Evolutionary conservation across 345 rosid genomes (phyloP), one percentile per base, ranked within the genome.

Genomic region (Bretschneidera sinensis): DNA sequence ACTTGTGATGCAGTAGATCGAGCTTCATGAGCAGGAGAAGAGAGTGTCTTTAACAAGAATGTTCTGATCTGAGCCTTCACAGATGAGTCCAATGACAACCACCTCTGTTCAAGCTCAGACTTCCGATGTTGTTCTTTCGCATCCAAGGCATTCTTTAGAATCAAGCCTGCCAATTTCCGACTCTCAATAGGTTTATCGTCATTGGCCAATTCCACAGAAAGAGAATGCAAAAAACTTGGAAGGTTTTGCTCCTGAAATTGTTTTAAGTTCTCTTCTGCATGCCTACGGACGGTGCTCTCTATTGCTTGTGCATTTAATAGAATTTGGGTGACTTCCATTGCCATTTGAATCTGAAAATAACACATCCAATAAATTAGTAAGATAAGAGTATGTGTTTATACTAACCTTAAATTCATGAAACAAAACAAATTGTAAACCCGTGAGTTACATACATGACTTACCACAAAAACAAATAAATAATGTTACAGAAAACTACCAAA

Each of bases 61-160:
- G 70, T 43, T 66, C 73, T 79, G 25, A 79, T 73, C 48, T 79
- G 83, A 24, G 59, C 47, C 58, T 79, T 79, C 19, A 58, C 55
- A 43, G 64, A n/a, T 35, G 43, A 23, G 21, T 79, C 83, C 72
- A 79, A 47, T 1, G 78, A 61, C 64, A 79, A 59, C 80, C 83
- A 79, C 65, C 83, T 70, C 24, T 79, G 83, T 18, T 76, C 76
- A 60, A 76, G 53, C n/a, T n/a, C n/a, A n/a, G n/a, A n/a, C n/a
- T n/a, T n/a, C n/a, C n/a, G n/a, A n/a, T 73, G 79, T 1, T 79
- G 83, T 58, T 79, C 83, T 71, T 75, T 79, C 28, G 83, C 83
- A 75, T 75, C 83, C 73, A 79, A 64, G 0, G 78, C 77, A 64
- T 79, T 79, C 51, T 79, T 79, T 28, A 79, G 74, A 21, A 79